A percentile compares a stretch with the other conserved stretches of the same genome.
These are phyloP conservation scores for Pseudogymnoascus sp. DNA, from an alignment of 2,329 filamentous ascomycete genomes.

Conservation along the genomic window DNA sequence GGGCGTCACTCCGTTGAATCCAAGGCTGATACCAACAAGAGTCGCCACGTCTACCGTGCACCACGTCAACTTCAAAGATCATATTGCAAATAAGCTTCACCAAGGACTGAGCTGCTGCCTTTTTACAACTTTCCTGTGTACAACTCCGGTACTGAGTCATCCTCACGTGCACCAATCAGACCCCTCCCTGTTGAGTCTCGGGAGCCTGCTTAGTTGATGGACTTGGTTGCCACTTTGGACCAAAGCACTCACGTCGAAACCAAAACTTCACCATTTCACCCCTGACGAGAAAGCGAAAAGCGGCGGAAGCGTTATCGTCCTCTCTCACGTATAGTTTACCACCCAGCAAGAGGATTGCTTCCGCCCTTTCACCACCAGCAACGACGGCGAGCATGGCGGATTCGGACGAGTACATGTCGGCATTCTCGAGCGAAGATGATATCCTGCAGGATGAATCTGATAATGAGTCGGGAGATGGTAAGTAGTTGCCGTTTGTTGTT, in stretches of 20 bases:
- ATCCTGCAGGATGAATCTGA: constrained; percentile 71
- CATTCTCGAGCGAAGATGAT: constrained; percentile 67
- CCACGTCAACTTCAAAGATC: neutral
- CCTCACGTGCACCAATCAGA: constrained; percentile 7
- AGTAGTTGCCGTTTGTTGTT: neutral
- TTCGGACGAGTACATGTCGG: constrained; percentile 88
- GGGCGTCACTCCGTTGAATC: constrained; percentile 4
- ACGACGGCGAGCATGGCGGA: constrained; percentile 64
- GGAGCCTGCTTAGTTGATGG: constrained; percentile 7
- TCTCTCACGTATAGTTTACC: constrained; percentile 27
- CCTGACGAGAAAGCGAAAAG: constrained; percentile 44
- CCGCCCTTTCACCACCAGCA: constrained; percentile 42
- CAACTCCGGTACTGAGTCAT: constrained; percentile 4
- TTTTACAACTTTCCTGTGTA: neutral
- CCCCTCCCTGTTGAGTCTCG: neutral
- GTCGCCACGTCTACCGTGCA: neutral
- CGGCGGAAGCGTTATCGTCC: constrained; percentile 35
- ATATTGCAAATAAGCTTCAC: neutral
- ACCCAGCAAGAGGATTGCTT: constrained; percentile 29
- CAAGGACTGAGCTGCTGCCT: neutral
- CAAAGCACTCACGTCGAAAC: neutral
- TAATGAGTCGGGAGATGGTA: constrained; percentile 42
- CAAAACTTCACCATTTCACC: constrained; percentile 41
- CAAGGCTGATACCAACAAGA: neutral
- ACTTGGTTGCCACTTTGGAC: neutral